Evolutionary conservation across 2,329 filamentous ascomycete species (phyloP).

Genomic region (Alternaria ethzedia): DNA sequence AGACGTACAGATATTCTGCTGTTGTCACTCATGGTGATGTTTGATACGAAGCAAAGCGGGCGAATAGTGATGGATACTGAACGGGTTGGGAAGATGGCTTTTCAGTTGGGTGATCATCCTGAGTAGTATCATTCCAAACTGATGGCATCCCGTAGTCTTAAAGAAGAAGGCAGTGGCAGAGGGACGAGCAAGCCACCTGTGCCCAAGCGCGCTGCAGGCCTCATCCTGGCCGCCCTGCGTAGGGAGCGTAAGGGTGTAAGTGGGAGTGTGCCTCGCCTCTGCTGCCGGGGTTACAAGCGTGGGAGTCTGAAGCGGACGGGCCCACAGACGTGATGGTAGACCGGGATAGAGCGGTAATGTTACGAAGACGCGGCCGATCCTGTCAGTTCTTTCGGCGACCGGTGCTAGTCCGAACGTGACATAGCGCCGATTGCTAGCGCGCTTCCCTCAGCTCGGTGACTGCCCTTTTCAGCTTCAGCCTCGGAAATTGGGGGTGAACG

Average conservation of each 20-base stretch:
- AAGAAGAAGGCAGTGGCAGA: constrained; percentile 19
- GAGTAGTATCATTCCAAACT: constrained; percentile 23
- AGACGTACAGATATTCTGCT: constrained; percentile 27
- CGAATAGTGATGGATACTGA: constrained; percentile 12
- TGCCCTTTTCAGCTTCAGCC: constrained; percentile 14
- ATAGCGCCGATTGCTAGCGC: not conserved
- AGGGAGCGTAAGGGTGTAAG: constrained; percentile 22
- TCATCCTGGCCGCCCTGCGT: constrained; percentile 27
- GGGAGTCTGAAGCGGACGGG: constrained; percentile 27
- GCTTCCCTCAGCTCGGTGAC: not conserved
- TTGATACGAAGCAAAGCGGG: constrained; percentile 9
- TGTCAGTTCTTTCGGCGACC: not conserved
- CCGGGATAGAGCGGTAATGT: constrained; percentile 4
- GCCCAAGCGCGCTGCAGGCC: constrained; percentile 14
- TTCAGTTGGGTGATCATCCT: constrained; percentile 26
- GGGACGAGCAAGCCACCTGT: constrained; percentile 33
- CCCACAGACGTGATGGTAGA: constrained; percentile 18
- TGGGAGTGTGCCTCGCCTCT: constrained; percentile 18
- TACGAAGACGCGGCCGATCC: constrained; percentile 2
- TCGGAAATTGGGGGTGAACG: constrained; percentile 16
- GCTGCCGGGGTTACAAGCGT: constrained; percentile 20
- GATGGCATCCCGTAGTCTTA: constrained; percentile 35
- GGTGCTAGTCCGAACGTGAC: not conserved
- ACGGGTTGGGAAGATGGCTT: constrained; percentile 19
- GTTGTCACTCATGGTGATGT: constrained; percentile 39